Evolutionary conservation across 805 yeast genomes (phyloP), one percentile per base, ranked within the genome.

Genomic region (Ogataea glucozyma): DNA sequence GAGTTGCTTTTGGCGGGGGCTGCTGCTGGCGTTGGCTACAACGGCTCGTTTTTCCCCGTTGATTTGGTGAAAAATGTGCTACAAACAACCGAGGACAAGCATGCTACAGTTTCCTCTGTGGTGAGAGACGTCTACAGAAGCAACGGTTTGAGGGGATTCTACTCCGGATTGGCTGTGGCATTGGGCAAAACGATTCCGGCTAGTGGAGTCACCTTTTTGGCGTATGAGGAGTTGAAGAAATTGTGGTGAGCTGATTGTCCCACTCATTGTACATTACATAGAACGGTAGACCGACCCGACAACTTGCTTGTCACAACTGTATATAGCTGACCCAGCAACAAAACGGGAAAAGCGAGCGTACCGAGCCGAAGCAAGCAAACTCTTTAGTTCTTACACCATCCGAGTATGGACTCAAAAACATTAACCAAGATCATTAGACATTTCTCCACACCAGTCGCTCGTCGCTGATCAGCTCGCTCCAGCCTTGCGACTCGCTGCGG

Each of bases 21-120:
- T 0, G 58, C 75, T 39, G 96, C 97, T 0, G 98, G 98, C 21
- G 61, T 89, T 5, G 73, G 82, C 14, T 90, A 88, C 64, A 89
- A 91, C 58, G 69, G 83, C 6, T 78, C 89, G 5, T 71, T 86
- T 37, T 91, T 83, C 64, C 98, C 98, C 0, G 85, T 88, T 1
- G 98, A 91, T 61, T 88, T 97, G 1, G 75, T 91, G 44, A 91
- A 91, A 66, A 83, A 91, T 3, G 79, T 85, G 39, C 82, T 89
- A 69, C 98, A 91, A 66, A 83, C 89, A 0, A 43, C 49, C 43
- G 54, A 53, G 16, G 24, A 52, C 48, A 32, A 43, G 47, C 41
- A 31, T 6, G 36, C 41, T 6, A 70, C 41, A 60, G 73, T 61
- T 34, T 47, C 38, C 38, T 41, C 58, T 4, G 76, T 79, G 6